Conservation (phyloP, 2,329 filamentous ascomycete genomes). For the Fusarium napiforme region DNA sequence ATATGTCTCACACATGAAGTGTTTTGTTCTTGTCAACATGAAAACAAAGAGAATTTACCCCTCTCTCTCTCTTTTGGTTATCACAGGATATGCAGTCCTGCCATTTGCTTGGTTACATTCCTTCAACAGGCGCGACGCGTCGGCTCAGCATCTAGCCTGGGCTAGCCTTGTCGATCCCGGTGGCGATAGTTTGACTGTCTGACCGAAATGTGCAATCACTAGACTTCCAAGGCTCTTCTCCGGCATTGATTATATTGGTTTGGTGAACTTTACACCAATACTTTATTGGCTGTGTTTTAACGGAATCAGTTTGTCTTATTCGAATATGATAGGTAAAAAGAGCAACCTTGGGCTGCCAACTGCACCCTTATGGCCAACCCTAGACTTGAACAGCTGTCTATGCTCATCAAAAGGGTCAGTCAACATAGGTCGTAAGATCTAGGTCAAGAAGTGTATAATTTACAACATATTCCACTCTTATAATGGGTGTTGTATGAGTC, state of each 20-base stretch:
- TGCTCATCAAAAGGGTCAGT: neutral
- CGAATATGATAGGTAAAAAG: neutral
- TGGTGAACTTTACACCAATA: neutral
- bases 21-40: neutral
- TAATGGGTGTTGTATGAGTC: neutral
- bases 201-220: neutral
- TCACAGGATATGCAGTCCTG: conserved; percentile 4
- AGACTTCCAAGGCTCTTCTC: neutral
- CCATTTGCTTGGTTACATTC: conserved; percentile 16
- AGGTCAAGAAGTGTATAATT: neutral
- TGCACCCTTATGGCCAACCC: neutral
- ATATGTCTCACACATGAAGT: neutral
- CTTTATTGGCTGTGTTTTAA: neutral
- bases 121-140: conserved; percentile 6
- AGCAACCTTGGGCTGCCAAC: neutral
- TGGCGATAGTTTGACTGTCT: conserved; percentile 27
- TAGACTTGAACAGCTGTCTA: neutral
- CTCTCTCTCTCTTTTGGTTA: neutral
- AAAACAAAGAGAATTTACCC: neutral
- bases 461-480: neutral
- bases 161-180: conserved; percentile 41
- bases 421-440: neutral
- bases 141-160: conserved; percentile 23
- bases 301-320: neutral
- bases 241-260: neutral